Percentiles rank a stretch among this genome's conserved stretches.
Conservation (phyloP, 1,284 basidiomycete species). For the Rugiboletus extremiorientalis region DNA sequence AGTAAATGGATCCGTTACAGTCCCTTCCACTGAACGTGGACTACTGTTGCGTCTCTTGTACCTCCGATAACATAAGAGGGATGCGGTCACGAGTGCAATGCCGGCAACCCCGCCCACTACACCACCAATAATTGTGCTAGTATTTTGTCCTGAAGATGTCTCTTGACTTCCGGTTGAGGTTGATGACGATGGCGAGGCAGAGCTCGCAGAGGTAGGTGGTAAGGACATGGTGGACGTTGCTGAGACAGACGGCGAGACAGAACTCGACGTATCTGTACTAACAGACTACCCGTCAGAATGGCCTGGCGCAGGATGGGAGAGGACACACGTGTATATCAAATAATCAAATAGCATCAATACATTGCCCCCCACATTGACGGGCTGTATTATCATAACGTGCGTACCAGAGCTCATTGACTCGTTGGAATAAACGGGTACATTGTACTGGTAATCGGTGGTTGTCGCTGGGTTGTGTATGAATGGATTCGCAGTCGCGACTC, state of each 20-base stretch:
- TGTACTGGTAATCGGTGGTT: conserved; percentile 13
- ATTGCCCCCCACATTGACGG: not conserved
- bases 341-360: conserved; percentile 19
- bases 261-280: conserved; percentile 5
- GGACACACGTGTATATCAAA: conserved; percentile 15
- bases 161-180: not conserved
- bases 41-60: not conserved
- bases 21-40: too few relatives aligned
- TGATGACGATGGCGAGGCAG: too few relatives aligned
- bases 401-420: not conserved
- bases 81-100: not conserved
- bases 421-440: conserved; percentile 18
- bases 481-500: not conserved
- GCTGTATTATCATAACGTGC: conserved; percentile 12
- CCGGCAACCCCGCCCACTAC: not conserved
- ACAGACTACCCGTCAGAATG: not conserved
- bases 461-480: not conserved
- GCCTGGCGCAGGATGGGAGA: accelerated
- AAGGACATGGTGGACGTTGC: not conserved
- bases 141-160: not conserved
- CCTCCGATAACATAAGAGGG: conserved; percentile 1
- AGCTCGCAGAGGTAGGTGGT: not conserved
- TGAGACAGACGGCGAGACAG: not conserved
- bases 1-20: not conserved
- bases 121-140: conserved; percentile 9